phyloP scores from a whole-genome alignment of 2,329 filamentous ascomycete genomes.

The Fusarium phyllophilum region DNA sequence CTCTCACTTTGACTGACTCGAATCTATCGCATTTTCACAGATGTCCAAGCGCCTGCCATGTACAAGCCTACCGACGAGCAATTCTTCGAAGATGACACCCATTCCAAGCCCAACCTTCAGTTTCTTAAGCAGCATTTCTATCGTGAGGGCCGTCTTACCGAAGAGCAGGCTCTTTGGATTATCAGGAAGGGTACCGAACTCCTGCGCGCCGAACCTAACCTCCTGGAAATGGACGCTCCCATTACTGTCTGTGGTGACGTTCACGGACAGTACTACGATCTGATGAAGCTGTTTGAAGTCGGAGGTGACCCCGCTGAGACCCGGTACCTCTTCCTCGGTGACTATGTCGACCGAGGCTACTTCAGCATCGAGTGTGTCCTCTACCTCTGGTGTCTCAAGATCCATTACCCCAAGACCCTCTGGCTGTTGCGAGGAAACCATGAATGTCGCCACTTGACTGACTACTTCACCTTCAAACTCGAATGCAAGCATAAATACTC shows the following conservation, averaged over 20 bases:
- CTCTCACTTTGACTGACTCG: slow-evolving; percentile 29
- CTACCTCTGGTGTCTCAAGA: slow-evolving; percentile 98
- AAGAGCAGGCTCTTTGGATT: slow-evolving; percentile 98
- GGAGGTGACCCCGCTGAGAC: slow-evolving; percentile 97
- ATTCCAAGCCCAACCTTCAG: slow-evolving; percentile 87
- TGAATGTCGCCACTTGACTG: slow-evolving; percentile 97
- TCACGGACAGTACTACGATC: slow-evolving; percentile 97
- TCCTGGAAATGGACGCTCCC: slow-evolving; percentile 98
- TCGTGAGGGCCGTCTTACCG: slow-evolving; percentile 93
- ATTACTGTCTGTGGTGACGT: slow-evolving; percentile 99
- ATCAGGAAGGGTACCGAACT: slow-evolving; percentile 88
- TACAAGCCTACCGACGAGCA: slow-evolving; percentile 91
- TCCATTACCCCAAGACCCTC: slow-evolving; percentile 97
- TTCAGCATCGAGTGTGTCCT: slow-evolving; percentile 99
- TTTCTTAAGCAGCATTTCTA: slow-evolving; percentile 99
- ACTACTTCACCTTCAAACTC: slow-evolving; percentile 99
- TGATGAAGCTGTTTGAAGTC: slow-evolving; percentile 99
- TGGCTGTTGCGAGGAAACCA: slow-evolving; percentile 98
- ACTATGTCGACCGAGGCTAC: slow-evolving; percentile 98
- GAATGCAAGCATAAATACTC: slow-evolving; percentile 99
- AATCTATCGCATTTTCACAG: slow-evolving; percentile 57
- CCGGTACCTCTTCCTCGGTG: slow-evolving; percentile 94
- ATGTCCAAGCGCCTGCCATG: slow-evolving; percentile 97
- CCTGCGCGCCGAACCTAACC: slow-evolving; percentile 88
- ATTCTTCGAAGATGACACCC: slow-evolving; percentile 89